Percentiles rank a stretch among this genome's conserved stretches.
Conservation (phyloP, 2,329 filamentous ascomycete genomes). For the Penicillium sp. region DNA sequence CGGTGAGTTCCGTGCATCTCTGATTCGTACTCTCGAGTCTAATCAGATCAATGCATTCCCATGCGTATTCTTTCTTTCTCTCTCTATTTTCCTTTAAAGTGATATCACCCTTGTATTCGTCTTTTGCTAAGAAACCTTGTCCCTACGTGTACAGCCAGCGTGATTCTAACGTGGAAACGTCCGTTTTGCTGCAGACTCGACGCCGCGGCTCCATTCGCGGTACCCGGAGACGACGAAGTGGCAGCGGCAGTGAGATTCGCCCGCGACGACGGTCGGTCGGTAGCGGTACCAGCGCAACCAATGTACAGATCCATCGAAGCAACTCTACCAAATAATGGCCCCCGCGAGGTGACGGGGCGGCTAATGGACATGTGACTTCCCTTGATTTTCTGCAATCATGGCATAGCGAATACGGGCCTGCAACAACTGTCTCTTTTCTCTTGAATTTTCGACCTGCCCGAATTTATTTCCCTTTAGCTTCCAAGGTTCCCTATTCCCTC, state of each 20-base stretch:
- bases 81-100: background rate
- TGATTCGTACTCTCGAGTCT: constrained; percentile 29
- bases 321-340: constrained; percentile 46
- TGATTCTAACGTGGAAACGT: constrained; percentile 53
- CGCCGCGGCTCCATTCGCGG: constrained; percentile 47
- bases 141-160: constrained; percentile 44
- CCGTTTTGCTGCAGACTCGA: constrained; percentile 52
- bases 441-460: constrained; percentile 26
- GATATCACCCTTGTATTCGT: constrained; percentile 29
- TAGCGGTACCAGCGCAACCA: constrained; percentile 37
- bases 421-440: constrained; percentile 38
- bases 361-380: constrained; percentile 27
- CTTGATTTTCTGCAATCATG: constrained; percentile 36
- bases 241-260: constrained; percentile 48
- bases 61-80: constrained; percentile 18
- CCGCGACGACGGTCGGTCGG: constrained; percentile 45
- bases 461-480: constrained; percentile 27
- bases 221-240: constrained; percentile 45
- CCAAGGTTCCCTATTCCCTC: constrained; percentile 21
- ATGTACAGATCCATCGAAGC: constrained; percentile 44
- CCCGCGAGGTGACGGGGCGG: constrained; percentile 19
- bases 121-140: constrained; percentile 46
- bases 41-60: constrained; percentile 27
- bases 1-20: constrained; percentile 47
- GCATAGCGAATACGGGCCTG: constrained; percentile 43